phyloP scores from a whole-genome alignment of 192 early-diverging fungal genomes.

The Coemansia sp. region DNA sequence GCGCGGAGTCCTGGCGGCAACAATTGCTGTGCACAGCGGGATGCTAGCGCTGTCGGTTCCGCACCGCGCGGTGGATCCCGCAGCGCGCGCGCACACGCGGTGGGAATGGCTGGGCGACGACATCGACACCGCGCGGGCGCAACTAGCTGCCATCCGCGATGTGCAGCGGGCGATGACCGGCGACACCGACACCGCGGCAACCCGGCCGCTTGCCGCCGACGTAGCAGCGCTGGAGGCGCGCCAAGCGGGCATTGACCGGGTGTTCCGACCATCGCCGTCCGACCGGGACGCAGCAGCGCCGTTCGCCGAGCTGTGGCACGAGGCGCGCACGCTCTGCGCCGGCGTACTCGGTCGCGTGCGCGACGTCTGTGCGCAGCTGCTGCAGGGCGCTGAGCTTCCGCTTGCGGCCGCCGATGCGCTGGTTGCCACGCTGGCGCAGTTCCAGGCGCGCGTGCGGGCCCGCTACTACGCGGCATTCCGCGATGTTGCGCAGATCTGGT shows the following conservation, averaged over 20 bases:
- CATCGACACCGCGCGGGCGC: constrained; percentile 46
- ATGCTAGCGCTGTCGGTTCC: constrained; percentile 76
- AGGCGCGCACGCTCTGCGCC: constrained; percentile 25
- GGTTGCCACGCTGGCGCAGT: constrained; percentile 34
- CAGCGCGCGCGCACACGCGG: constrained; percentile 67
- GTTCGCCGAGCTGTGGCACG: constrained; percentile 54
- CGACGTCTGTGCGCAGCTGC: constrained; percentile 10
- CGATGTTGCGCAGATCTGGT: constrained; percentile 52
- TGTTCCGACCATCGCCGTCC: constrained; percentile 23
- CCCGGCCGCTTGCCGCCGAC: constrained; percentile 7
- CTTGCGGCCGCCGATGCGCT: constrained; percentile 18
- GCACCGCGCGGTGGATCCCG: constrained; percentile 80
- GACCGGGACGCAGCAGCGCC: neutral
- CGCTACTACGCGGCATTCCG: constrained; percentile 43
- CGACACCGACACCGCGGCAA: constrained; percentile 33
- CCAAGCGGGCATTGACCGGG: constrained; percentile 41
- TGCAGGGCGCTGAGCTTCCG: neutral
- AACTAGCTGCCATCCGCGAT: constrained; percentile 59
- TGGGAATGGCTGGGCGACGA: constrained; percentile 65
- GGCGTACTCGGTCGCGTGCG: constrained; percentile 22
- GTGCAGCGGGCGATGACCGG: constrained; percentile 69
- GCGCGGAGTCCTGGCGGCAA: constrained; percentile 11
- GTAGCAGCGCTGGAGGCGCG: constrained; percentile 23
- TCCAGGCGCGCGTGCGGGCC: constrained; percentile 26
- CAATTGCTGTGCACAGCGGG: neutral